Evolutionary conservation across 179 eudicot genomes (phyloP), one percentile per base, ranked within the genome.

Genomic region (Actinidia polygama): DNA sequence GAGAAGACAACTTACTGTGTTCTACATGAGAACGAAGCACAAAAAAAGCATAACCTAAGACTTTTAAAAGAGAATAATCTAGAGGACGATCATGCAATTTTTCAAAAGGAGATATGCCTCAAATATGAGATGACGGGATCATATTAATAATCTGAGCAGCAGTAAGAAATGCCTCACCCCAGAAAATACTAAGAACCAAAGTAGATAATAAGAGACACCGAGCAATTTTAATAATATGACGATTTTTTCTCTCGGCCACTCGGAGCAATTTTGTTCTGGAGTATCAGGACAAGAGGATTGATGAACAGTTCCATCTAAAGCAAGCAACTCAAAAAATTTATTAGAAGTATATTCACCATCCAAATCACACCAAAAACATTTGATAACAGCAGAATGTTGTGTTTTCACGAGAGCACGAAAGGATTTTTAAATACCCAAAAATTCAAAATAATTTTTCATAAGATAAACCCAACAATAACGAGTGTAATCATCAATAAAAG

Each of bases 291-390:
- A 58, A 58, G n/a, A 76, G 19, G 67, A 21, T 53, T 76, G 64
- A 4, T 55, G 47, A 12, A 76, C 7, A 1, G 53, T 76, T 0
- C 79, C 67, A 76, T 76, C 4, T 0, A 6, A 76, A 15, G 15
- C 7, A 51, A 75, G 64, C 21, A 76, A 26, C 11, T 76, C 3
- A 23, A 5, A n/a, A 58, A 76, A 76, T 0, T 19, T 3, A 14
- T 10, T 24, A 14, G 49, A 57, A 30, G 79, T 76, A 11, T 54
- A 57, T 14, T 76, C 79, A 11, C 79, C 79, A 10, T 50, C 79
- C 18, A 54, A 54, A 76, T 57, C 49, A 76, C 67, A 76, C 6
- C 46, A 0, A 76, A 55, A 76, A 12, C 50, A 76, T 18, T 76
- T 76, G 19, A 76, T 57, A 24, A 55, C 47, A 55, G 11, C 66